phyloP scores from a whole-genome alignment of 2,329 filamentous ascomycete species.

The Xylaria sp. region DNA sequence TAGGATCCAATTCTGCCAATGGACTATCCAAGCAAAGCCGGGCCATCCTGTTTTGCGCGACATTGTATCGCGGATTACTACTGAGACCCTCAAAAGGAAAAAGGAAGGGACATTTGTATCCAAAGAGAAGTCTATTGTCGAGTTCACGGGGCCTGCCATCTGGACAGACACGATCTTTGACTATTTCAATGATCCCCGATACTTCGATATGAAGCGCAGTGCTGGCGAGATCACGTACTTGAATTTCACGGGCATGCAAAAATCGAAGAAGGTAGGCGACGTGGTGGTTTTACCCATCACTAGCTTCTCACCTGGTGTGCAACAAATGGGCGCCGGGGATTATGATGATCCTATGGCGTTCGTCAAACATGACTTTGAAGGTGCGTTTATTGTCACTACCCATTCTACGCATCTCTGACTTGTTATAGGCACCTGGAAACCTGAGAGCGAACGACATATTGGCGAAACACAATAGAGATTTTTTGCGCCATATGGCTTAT shows the following conservation, averaged over 20 bases:
- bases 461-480: slow-evolving; percentile 51
- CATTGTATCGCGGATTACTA: slow-evolving; percentile 83
- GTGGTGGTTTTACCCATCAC: slow-evolving; percentile 94
- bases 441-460: slow-evolving; percentile 72
- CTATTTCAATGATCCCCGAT: slow-evolving; percentile 90
- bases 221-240: slow-evolving; percentile 78
- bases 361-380: slow-evolving; percentile 96
- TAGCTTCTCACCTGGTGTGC: slow-evolving; percentile 92
- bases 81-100: slow-evolving; percentile 78
- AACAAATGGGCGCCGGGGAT: slow-evolving; percentile 89
- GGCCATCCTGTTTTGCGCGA: slow-evolving; percentile 92
- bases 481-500: slow-evolving; percentile 31
- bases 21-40: slow-evolving; percentile 96
- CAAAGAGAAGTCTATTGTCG: slow-evolving; percentile 79
- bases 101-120: slow-evolving; percentile 53
- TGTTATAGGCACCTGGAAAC: slow-evolving; percentile 73
- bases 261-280: slow-evolving; percentile 86
- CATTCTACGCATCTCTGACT: slow-evolving; percentile 28
- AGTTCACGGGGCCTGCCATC: slow-evolving; percentile 90
- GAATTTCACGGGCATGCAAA: slow-evolving; percentile 87
- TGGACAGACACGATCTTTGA: slow-evolving; percentile 94
- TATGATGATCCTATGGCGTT: slow-evolving; percentile 94
- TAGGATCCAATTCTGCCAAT: slow-evolving; percentile 97
- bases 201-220: slow-evolving; percentile 78
- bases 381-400: slow-evolving; percentile 53